These are phyloP conservation scores for Russula sp. DNA, from an alignment of 768 basidiomycete species.

Conservation along the genomic window DNA sequence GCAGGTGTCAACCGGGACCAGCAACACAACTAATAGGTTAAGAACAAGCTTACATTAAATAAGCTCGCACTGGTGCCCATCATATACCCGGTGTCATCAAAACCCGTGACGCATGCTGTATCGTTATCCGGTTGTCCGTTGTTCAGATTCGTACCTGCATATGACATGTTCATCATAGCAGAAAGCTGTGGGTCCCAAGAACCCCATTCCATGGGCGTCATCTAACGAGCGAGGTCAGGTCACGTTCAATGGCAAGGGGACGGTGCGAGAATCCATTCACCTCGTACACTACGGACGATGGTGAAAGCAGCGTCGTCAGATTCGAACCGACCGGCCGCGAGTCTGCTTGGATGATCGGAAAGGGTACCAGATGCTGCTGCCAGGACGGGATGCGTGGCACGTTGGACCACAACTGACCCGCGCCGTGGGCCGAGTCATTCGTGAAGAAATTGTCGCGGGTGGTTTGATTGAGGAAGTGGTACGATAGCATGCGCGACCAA, in stretches of 20 bases:
- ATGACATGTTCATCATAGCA: constrained; percentile 60
- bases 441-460: constrained; percentile 53
- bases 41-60: constrained; percentile 45
- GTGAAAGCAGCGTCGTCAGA: constrained; percentile 34
- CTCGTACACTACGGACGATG: constrained; percentile 51
- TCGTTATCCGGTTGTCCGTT: constrained; percentile 50
- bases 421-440: constrained; percentile 55
- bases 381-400: constrained; percentile 48
- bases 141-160: constrained; percentile 57
- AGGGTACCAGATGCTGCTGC: constrained; percentile 46
- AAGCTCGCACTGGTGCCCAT: constrained; percentile 70
- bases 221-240: constrained; percentile 31
- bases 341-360: constrained; percentile 60
- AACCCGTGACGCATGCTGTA: constrained; percentile 62
- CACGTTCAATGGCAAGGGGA: constrained; percentile 1
- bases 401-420: constrained; percentile 64
- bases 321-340: constrained; percentile 45
- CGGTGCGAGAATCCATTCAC: constrained; percentile 32
- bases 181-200: constrained; percentile 68
- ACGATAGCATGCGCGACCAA: constrained; percentile 60
- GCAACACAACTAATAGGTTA: not conserved
- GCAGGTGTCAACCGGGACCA: not conserved
- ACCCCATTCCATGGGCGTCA: constrained; percentile 61
- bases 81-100: constrained; percentile 69
- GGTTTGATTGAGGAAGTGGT: constrained; percentile 70